Conservation (phyloP, 148 eudicot genomes). For the Cornus kousa region DNA sequence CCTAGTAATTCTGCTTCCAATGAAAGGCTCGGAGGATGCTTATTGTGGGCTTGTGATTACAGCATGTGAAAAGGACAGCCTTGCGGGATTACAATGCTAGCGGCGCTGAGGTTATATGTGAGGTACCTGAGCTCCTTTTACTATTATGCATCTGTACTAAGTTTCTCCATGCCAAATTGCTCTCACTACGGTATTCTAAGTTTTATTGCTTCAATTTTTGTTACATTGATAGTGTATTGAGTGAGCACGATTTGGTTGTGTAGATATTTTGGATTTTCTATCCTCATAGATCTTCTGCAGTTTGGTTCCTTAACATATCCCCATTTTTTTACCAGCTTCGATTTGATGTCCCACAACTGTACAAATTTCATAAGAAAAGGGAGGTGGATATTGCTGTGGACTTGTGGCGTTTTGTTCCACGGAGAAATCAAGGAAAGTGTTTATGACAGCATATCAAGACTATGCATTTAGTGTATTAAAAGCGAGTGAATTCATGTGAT, state of each 20-base stretch:
- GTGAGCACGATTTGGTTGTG: not conserved
- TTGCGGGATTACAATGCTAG: constrained; percentile 65
- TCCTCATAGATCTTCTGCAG: not conserved
- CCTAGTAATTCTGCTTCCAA: not conserved
- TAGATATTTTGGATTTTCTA: not conserved
- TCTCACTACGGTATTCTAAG: not conserved
- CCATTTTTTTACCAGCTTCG: constrained; percentile 52
- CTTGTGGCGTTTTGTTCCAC: constrained; percentile 93
- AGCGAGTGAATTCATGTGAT: not conserved
- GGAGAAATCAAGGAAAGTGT: constrained; percentile 10
- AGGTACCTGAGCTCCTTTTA: constrained; percentile 44
- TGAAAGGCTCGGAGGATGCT: not conserved
- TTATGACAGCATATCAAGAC: not conserved
- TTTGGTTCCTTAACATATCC: constrained; percentile 3
- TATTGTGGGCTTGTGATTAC: constrained; percentile 18
- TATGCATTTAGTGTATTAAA: not conserved
- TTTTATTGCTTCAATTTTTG: not conserved
- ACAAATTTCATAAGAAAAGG: constrained; percentile 95
- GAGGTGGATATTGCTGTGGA: constrained; percentile 96
- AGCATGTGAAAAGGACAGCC: constrained; percentile 80
- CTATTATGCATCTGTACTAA: not conserved
- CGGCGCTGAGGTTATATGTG: constrained; percentile 88
- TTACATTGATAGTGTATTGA: not conserved
- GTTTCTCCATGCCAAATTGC: not conserved
- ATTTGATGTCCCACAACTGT: constrained; percentile 82